Evolutionary conservation across 108 stramenopile genomes (phyloP).

Genomic region (Skeletonema potamos): DNA sequence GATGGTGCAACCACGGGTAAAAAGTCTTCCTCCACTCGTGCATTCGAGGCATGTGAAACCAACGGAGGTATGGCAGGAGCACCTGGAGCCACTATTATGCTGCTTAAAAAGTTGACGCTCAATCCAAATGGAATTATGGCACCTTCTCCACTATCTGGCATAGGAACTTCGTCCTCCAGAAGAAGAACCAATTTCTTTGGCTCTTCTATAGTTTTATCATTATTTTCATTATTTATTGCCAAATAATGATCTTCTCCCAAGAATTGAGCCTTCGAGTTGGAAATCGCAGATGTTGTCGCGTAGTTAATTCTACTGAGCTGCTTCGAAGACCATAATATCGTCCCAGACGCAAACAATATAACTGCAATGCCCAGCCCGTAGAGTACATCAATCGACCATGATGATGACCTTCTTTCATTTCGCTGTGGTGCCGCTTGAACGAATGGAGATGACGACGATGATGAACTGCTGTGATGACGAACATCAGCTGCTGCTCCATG

Average conservation of each 20-base stretch:
- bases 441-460: no score
- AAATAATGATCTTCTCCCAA: not conserved
- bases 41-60: not conserved
- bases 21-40: slow-evolving; percentile 22
- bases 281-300: not conserved
- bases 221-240: no score
- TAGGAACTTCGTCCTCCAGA: not conserved
- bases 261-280: not conserved
- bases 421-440: not conserved
- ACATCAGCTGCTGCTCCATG: not conserved
- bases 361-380: not conserved
- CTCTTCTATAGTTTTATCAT: not conserved
- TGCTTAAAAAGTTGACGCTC: slow-evolving; percentile 30
- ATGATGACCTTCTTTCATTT: not conserved
- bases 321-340: not conserved
- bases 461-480: not conserved
- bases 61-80: slow-evolving; percentile 26
- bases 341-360: not conserved
- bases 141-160: slow-evolving; percentile 1
- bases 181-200: not conserved
- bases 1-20: slow-evolving; percentile 20
- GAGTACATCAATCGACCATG: not conserved
- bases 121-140: slow-evolving; percentile 30
- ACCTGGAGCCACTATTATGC: slow-evolving; percentile 29
- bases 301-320: not conserved